Conservation (phyloP, 495 filamentous ascomycete species). For the Aspergillus baeticus region DNA sequence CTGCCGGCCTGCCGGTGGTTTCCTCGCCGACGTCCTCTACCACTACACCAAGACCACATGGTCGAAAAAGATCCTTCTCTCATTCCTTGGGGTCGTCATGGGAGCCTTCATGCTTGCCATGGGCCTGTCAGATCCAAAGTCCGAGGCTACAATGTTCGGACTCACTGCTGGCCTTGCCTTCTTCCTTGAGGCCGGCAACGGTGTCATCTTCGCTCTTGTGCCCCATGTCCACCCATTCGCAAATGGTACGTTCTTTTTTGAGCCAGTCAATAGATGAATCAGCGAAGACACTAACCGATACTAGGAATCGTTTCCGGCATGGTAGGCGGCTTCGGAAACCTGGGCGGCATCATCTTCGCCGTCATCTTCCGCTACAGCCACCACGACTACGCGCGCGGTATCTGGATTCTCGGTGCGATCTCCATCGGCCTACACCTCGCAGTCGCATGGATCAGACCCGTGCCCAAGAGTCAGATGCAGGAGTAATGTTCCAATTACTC, state of each 20-base stretch:
- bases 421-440: slow-evolving; percentile 64
- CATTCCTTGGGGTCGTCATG: slow-evolving; percentile 59
- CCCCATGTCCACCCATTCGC: slow-evolving; percentile 81
- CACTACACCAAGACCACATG: slow-evolving; percentile 58
- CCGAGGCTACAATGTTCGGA: slow-evolving; percentile 68
- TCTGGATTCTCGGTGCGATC: slow-evolving; percentile 85
- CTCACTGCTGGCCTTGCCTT: slow-evolving; percentile 72
- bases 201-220: slow-evolving; percentile 80
- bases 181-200: slow-evolving; percentile 83
- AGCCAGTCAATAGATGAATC: not conserved
- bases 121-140: slow-evolving; percentile 61
- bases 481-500: slow-evolving; percentile 8
- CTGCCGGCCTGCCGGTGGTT: slow-evolving; percentile 72
- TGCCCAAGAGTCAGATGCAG: slow-evolving; percentile 44
- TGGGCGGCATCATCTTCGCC: slow-evolving; percentile 83
- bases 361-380: slow-evolving; percentile 81
- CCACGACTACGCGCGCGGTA: slow-evolving; percentile 60
- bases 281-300: slow-evolving; percentile 11
- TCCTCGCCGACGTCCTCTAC: slow-evolving; percentile 73
- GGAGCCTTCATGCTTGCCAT: slow-evolving; percentile 71
- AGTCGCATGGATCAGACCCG: slow-evolving; percentile 70
- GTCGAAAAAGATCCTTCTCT: slow-evolving; percentile 74
- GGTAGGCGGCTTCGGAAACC: slow-evolving; percentile 76
- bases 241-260: slow-evolving; percentile 49
- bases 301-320: slow-evolving; percentile 71